Conservation (phyloP, 2,329 filamentous ascomycete species). For the Cordyceps pruinosa region DNA sequence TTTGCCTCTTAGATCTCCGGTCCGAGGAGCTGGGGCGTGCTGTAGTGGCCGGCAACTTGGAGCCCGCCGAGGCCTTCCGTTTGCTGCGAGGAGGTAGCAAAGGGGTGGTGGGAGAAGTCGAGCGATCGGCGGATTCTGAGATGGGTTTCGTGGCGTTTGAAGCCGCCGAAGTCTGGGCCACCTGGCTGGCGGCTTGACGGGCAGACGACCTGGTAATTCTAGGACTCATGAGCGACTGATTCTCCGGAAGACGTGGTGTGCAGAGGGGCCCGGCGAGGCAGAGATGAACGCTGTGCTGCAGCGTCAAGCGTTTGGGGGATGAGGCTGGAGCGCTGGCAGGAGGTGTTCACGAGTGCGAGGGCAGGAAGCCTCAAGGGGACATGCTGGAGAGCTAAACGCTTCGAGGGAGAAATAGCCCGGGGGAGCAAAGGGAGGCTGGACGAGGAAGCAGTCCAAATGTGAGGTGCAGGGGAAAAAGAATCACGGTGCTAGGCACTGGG, state of each 20-base stretch:
- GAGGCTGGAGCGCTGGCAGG: conserved; percentile 5
- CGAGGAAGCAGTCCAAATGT: background rate
- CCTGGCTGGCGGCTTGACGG: conserved; percentile 70
- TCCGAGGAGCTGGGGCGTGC: conserved; percentile 31
- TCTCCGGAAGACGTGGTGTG: conserved; percentile 15
- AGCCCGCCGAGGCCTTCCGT: conserved; percentile 61
- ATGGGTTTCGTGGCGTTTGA: conserved; percentile 34
- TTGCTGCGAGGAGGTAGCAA: conserved; percentile 64
- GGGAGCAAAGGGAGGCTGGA: background rate
- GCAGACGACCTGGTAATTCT: conserved; percentile 95
- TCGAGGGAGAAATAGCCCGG: background rate
- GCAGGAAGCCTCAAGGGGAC: background rate
- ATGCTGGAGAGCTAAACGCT: background rate
- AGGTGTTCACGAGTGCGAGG: conserved; percentile 13
- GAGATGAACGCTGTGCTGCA: background rate
- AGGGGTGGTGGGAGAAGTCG: conserved; percentile 32
- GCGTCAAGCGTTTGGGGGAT: background rate
- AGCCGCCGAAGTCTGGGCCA: conserved; percentile 39
- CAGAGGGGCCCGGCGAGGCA: background rate
- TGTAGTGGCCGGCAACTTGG: conserved; percentile 35
- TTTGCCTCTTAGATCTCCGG: conserved; percentile 65
- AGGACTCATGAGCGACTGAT: conserved; percentile 74
- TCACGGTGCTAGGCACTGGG: background rate
- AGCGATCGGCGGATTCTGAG: conserved; percentile 28
- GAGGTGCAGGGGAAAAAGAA: conserved; percentile 12